Percentiles rank a stretch among this genome's conserved stretches.
Evolutionary conservation across 2,329 filamentous ascomycete genomes (phyloP).

Genomic region (Aspergillus fumigatiaffinis): DNA sequence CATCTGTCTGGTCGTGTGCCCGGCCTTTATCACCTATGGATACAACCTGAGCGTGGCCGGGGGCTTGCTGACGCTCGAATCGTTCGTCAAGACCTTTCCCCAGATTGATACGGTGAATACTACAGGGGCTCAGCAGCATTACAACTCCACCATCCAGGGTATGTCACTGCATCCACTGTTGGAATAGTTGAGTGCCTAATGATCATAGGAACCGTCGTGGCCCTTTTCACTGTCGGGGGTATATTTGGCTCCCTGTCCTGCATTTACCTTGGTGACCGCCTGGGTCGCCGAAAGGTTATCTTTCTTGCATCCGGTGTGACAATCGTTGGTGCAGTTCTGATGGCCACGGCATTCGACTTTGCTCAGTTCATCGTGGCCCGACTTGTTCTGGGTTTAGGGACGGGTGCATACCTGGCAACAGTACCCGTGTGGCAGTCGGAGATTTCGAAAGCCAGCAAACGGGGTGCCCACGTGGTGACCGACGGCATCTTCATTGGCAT

Average conservation of each 20-base stretch:
- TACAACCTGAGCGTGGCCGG: constrained; percentile 51
- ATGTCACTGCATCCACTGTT: background rate
- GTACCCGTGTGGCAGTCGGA: constrained; percentile 47
- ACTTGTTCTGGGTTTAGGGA: constrained; percentile 41
- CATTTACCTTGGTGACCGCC: constrained; percentile 42
- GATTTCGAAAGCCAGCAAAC: constrained; percentile 36
- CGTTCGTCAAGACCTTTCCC: constrained; percentile 53
- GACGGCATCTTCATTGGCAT: constrained; percentile 47
- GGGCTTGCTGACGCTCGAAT: constrained; percentile 59
- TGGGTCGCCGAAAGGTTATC: constrained; percentile 43
- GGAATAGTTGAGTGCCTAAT: background rate
- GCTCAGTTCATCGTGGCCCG: constrained; percentile 45
- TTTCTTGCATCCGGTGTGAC: constrained; percentile 37
- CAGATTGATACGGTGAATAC: constrained; percentile 47
- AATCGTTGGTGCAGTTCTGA: constrained; percentile 43
- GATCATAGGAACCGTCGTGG: constrained; percentile 34
- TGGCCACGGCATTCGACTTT: constrained; percentile 43
- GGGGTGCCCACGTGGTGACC: constrained; percentile 50
- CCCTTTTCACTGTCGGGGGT: constrained; percentile 45
- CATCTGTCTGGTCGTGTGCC: constrained; percentile 24
- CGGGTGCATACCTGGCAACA: constrained; percentile 44
- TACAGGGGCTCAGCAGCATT: constrained; percentile 27
- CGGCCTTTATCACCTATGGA: constrained; percentile 43
- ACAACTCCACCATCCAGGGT: constrained; percentile 46
- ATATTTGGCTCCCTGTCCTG: constrained; percentile 45